Evolutionary conservation across 805 yeast species (phyloP).

Genomic region (Starmerella khaoyaiensis): DNA sequence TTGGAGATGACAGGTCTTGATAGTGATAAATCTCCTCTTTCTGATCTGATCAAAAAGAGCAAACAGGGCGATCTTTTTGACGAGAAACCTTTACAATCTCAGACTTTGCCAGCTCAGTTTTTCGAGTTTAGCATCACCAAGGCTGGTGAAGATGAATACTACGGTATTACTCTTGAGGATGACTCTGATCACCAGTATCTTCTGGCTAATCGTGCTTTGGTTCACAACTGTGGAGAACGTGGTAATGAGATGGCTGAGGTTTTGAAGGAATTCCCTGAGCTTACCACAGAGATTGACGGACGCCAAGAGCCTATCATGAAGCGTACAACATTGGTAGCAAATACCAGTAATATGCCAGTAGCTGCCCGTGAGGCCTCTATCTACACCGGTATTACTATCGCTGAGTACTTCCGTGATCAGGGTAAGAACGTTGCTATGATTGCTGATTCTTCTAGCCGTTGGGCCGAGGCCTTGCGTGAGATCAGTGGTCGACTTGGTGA

Average conservation of each 20-base stretch:
- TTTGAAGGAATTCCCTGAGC: conserved; percentile 97
- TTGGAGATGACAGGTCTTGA: too few relatives aligned
- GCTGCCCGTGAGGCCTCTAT: conserved; percentile 99
- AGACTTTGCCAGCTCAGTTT: conserved; percentile 11
- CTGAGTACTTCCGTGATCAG: conserved; percentile 99
- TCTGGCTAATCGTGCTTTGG: conserved; percentile 28
- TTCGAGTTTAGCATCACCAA: conserved; percentile 28
- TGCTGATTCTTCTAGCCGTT: conserved; percentile 98
- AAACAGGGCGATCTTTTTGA: too few relatives aligned
- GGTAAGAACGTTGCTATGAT: conserved; percentile 98
- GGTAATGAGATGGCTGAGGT: conserved; percentile 99
- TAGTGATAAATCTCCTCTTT: too few relatives aligned
- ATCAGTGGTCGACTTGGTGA: conserved; percentile 99
- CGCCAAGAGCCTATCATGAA: conserved; percentile 98
- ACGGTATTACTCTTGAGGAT: conserved; percentile 33
- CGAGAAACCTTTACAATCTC: too few relatives aligned
- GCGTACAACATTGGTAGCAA: conserved; percentile 97
- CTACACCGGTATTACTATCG: conserved; percentile 96
- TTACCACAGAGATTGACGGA: conserved; percentile 80
- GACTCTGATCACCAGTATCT: conserved; percentile 34
- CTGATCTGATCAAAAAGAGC: too few relatives aligned
- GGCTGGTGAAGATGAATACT: conserved; percentile 29
- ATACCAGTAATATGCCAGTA: conserved; percentile 98
- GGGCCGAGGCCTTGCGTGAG: conserved; percentile 99
- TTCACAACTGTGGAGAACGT: conserved; percentile 62